Evolutionary conservation across 2,329 filamentous ascomycete species (phyloP), one percentile per base, ranked within the genome.

Genomic region (Aspergillus proliferans): DNA sequence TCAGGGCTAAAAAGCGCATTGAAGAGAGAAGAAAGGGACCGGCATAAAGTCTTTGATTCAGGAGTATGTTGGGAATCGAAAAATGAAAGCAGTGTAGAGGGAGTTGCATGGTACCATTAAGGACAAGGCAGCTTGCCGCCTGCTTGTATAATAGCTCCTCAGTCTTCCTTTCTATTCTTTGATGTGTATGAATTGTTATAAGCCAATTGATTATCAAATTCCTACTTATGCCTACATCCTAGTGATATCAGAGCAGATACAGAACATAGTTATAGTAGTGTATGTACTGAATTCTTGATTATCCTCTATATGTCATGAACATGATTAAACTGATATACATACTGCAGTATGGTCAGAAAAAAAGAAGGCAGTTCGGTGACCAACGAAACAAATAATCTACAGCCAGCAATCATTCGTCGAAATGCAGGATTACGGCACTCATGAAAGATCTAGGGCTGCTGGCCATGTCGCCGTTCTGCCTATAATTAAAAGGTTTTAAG

Each of bases 1-100:
- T 96, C 46, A 80, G 88, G 61, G 89, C 91, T 60, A 95, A 95
- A 84, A 86, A 83, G 73, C 81, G 86, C 56, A 83, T 87, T 46
- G 84, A 84, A 33, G 87, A 91, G 74, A 84, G 88, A 58, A 87
- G 85, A 70, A 88, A 88, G 55, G 78, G 46, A 36, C 57, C 52
- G 26, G 38, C 38, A 21, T 40, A 22, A 21, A 40, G 7, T 21
- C 18, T 12, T 15, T 40, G 26, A 12, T 30, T 30, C 26, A 30
- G 26, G 10, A 12, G 26, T 36, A 36, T 18, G n/a, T 36, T 36
- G n/a, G 34, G 15, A 9, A 9, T 40, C 38, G 10, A 40, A 40
- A 12, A 40, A 9, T 9, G n/a, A 36, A 18, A 7, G 34, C 34
- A 18, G 14, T 36, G 34, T 36, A 7, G n/a, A 42, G 18, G 39